A percentile compares a stretch with the other conserved stretches of the same genome.
Conservation (phyloP, 192 early-diverging fungal species). For the Pilobolus umbonatus region DNA sequence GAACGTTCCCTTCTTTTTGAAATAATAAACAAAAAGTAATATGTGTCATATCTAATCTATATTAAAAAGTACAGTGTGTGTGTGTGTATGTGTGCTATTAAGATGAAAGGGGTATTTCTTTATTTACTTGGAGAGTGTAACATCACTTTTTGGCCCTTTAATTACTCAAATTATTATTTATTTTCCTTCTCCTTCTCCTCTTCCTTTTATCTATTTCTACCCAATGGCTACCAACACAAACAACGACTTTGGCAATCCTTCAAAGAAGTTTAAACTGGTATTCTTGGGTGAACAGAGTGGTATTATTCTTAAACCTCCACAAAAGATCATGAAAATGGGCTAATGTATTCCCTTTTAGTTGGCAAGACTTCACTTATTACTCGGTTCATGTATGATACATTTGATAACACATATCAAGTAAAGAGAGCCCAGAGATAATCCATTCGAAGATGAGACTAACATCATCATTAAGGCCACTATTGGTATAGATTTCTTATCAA, state of each 20-base stretch:
- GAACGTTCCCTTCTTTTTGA: too few species aligned
- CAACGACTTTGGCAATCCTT: slow-evolving; percentile 44
- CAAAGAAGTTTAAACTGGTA: slow-evolving; percentile 95
- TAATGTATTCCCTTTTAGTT: slow-evolving; percentile 51
- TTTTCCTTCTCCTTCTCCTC: neutral
- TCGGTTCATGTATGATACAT: slow-evolving; percentile 99
- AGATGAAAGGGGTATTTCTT: too few species aligned
- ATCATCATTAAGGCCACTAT: slow-evolving; percentile 76
- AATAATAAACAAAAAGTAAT: too few species aligned
- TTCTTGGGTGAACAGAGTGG: slow-evolving; percentile 99
- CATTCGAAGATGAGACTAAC: neutral
- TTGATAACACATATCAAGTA: slow-evolving; percentile 96
- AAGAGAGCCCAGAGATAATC: neutral
- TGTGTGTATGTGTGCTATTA: too few species aligned
- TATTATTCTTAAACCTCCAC: slow-evolving; percentile 35
- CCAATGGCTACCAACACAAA: slow-evolving; percentile 18
- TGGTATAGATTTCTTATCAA: slow-evolving; percentile 97
- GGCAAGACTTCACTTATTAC: slow-evolving; percentile 99
- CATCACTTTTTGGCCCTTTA: neutral
- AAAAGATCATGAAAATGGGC: neutral
- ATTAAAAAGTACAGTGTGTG: too few species aligned
- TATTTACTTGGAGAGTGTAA: too few species aligned
- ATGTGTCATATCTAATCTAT: too few species aligned
- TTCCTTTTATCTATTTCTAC: neutral
- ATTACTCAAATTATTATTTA: neutral